Evolutionary conservation across 306 rosid species (phyloP), one percentile per base, ranked within the genome.

Genomic region (Canavalia ensiformis): DNA sequence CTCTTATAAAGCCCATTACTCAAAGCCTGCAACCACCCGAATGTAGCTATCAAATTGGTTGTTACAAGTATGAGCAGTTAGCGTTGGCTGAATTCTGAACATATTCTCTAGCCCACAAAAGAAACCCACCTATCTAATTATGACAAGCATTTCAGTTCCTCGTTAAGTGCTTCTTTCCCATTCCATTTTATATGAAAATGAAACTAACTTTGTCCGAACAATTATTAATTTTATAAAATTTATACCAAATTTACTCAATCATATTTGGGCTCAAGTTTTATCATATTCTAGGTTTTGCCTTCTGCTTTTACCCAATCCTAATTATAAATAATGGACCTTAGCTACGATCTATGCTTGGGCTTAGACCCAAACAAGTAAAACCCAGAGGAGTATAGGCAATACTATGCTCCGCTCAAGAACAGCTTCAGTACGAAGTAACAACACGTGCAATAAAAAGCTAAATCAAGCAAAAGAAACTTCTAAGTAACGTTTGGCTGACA

Each of bases 1-100:
- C 99, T 95, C 88, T 86, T 93, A 54, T 91, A 95, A 5, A 93
- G 49, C 29, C 98, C 98, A 63, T 95, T 95, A 75, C 98, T 95
- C 82, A 92, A 8, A 39, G 98, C 99, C 99, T 95, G 92, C 84
- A 84, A 33, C 10, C 66, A 83, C 50, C 41, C 79, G 59, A 41
- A 3, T 3, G 6, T 11, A 33, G 4, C 4, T 42, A 60, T 39
- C 68, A 76, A 70, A 63, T 25, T 30, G 44, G 18, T 49, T 76
- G 13, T 75, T 51, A 49, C 39, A 74, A 49, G 8, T 33, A 12
- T 13, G 30, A 18, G 2, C 6, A 9, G 18, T 37, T 13, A n/a
- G 58, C 12, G 58, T 64, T 7, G 30, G 46, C 46, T 34, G 6
- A 63, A 63, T 13, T 13, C 46, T 34, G 3, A 34, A 34, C 68